Evolutionary conservation across 2,329 filamentous ascomycete genomes (phyloP).

Genomic region (Claviceps humidiphila): DNA sequence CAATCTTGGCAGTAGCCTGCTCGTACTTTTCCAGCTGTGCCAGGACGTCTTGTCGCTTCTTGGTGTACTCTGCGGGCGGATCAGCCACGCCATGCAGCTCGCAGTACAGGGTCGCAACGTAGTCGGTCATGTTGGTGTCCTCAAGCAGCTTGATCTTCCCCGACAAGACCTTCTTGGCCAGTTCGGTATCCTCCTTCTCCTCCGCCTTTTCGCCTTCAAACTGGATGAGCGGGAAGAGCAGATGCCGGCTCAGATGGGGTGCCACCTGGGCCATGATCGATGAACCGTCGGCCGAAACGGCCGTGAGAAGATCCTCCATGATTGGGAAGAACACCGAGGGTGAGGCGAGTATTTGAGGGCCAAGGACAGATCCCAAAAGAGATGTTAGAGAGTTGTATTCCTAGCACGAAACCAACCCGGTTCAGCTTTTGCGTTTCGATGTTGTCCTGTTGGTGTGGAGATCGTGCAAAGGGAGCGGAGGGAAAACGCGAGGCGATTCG

Average conservation of each 20-base stretch:
- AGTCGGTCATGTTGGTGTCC: slow-evolving; percentile 98
- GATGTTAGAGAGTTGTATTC: neutral
- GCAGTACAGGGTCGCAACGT: slow-evolving; percentile 81
- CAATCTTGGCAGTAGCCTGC: slow-evolving; percentile 79
- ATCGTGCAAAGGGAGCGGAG: neutral
- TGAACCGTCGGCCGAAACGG: slow-evolving; percentile 53
- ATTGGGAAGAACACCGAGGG: slow-evolving; percentile 5
- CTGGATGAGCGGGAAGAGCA: slow-evolving; percentile 93
- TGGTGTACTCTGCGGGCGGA: slow-evolving; percentile 70
- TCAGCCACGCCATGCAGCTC: slow-evolving; percentile 72
- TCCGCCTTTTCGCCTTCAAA: slow-evolving; percentile 75
- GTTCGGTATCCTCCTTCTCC: slow-evolving; percentile 48
- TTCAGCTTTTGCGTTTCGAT: neutral
- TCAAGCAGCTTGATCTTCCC: slow-evolving; percentile 90
- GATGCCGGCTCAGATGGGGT: slow-evolving; percentile 83
- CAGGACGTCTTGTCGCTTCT: slow-evolving; percentile 82
- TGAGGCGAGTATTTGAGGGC: neutral
- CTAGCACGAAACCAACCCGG: too few relatives aligned
- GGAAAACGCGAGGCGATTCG: neutral
- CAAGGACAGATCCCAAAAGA: neutral
- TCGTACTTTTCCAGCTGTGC: slow-evolving; percentile 70
- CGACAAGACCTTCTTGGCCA: slow-evolving; percentile 59
- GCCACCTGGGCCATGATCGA: slow-evolving; percentile 82
- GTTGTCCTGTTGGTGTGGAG: neutral
- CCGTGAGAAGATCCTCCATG: slow-evolving; percentile 31